Percentiles rank a stretch among this genome's conserved stretches.
phyloP scores from a whole-genome alignment of 1,139 yeast species.

The Yamadazyma triangularis region DNA sequence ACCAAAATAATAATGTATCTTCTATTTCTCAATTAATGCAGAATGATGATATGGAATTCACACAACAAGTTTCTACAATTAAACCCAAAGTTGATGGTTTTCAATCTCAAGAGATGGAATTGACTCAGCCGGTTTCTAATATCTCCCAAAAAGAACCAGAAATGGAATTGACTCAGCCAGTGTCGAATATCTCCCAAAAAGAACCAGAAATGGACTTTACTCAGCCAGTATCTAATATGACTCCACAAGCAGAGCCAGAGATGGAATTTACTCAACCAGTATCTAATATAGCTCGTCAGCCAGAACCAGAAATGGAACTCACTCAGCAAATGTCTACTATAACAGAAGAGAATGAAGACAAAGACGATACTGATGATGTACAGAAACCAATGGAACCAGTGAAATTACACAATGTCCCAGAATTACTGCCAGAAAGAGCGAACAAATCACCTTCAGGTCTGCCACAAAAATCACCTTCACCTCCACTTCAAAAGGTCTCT shows the following conservation, averaged over 20 bases:
- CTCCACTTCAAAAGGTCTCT: slow-evolving; percentile 1
- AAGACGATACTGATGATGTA: slow-evolving; percentile 2
- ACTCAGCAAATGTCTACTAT: not conserved
- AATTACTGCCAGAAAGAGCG: no score
- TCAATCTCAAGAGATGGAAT: slow-evolving; percentile 4
- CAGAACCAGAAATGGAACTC: slow-evolving; percentile 1
- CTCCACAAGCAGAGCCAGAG: slow-evolving; percentile 1
- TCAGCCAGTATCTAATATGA: no score
- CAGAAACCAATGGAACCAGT: slow-evolving; percentile 4
- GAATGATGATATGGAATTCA: slow-evolving; percentile 11
- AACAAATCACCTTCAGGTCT: no score
- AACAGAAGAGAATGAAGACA: slow-evolving; percentile 2
- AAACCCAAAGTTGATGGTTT: not conserved
- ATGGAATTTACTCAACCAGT: slow-evolving; percentile 15
- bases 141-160: slow-evolving; percentile 1
- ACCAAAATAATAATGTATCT: slow-evolving; percentile 3
- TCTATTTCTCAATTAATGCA: not conserved
- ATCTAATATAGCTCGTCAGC: slow-evolving; percentile 1
- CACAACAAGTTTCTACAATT: slow-evolving; percentile 6
- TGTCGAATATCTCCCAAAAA: slow-evolving; percentile 1
- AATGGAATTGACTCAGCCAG: slow-evolving; percentile 9
- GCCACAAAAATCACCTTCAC: not conserved
- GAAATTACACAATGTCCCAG: not conserved
- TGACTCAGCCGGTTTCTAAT: slow-evolving; percentile 2
- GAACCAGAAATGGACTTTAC: no score